Conservation (phyloP, 441 rosid species). For the Corymbia citriodora region DNA sequence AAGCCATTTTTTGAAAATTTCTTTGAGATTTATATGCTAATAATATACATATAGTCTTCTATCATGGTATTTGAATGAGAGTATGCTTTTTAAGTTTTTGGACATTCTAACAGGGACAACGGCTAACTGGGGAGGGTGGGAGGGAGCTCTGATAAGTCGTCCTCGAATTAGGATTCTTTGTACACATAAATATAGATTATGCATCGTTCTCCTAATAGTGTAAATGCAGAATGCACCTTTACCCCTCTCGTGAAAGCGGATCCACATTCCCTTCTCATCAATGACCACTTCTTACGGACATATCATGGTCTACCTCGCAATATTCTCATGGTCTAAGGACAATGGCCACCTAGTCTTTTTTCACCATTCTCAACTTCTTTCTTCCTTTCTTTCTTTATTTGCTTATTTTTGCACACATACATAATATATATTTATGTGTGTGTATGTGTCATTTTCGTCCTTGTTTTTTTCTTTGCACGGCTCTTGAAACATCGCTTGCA, state of each 20-base stretch:
- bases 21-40: too few species aligned
- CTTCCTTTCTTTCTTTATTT: not conserved
- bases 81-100: not conserved
- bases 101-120: not conserved
- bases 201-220: not conserved
- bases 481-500: not conserved
- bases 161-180: not conserved
- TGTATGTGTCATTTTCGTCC: not conserved
- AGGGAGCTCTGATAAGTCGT: not conserved
- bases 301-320: not conserved
- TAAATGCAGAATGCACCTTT: too few species aligned
- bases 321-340: not conserved
- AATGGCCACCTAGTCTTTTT: not conserved
- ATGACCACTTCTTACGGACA: not conserved
- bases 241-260: not conserved
- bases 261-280: not conserved
- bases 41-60: not conserved
- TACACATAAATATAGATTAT: not conserved
- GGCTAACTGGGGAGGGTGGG: not conserved
- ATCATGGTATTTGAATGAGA: fast-evolving
- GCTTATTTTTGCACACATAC: not conserved
- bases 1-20: too few species aligned
- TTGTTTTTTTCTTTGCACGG: not conserved
- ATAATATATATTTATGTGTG: not conserved
- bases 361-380: not conserved